These are phyloP conservation scores for Phyllosticta citrichinensis DNA, from an alignment of 2,329 filamentous ascomycete genomes.

Conservation along the genomic window DNA sequence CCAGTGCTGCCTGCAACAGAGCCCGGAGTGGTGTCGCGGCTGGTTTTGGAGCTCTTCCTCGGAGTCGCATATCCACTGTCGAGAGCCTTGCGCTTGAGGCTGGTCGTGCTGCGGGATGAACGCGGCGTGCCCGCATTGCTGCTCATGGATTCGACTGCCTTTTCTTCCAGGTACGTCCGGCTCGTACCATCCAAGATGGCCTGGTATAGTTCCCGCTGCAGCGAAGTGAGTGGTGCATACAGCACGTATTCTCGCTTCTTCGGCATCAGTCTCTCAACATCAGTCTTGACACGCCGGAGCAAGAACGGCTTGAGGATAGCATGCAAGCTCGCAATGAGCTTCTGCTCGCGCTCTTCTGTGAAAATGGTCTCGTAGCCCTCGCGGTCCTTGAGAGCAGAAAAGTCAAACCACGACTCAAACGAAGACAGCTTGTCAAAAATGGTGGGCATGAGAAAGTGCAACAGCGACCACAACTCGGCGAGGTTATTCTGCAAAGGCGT, in stretches of 20 bases:
- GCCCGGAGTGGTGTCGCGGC: constrained; percentile 62
- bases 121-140: constrained; percentile 40
- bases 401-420: constrained; percentile 96
- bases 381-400: constrained; percentile 81
- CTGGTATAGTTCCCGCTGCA: constrained; percentile 85
- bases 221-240: constrained; percentile 81
- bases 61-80: constrained; percentile 34
- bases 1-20: constrained; percentile 44
- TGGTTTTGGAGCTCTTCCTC: constrained; percentile 67
- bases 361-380: constrained; percentile 68
- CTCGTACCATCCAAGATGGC: constrained; percentile 53
- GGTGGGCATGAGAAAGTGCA: constrained; percentile 85
- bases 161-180: constrained; percentile 57
- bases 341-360: constrained; percentile 66
- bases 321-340: constrained; percentile 79
- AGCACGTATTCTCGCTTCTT: constrained; percentile 95
- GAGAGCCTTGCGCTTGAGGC: constrained; percentile 47
- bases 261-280: constrained; percentile 83
- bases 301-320: constrained; percentile 87
- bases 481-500: constrained; percentile 95
- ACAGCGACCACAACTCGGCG: constrained; percentile 84
- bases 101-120: constrained; percentile 32
- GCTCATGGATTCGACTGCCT: constrained; percentile 54
- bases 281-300: constrained; percentile 78
- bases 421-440: constrained; percentile 90